Base-by-base conservation (phyloP, 768 basidiomycete genomes). In the Termitomyces titanicus region DNA sequence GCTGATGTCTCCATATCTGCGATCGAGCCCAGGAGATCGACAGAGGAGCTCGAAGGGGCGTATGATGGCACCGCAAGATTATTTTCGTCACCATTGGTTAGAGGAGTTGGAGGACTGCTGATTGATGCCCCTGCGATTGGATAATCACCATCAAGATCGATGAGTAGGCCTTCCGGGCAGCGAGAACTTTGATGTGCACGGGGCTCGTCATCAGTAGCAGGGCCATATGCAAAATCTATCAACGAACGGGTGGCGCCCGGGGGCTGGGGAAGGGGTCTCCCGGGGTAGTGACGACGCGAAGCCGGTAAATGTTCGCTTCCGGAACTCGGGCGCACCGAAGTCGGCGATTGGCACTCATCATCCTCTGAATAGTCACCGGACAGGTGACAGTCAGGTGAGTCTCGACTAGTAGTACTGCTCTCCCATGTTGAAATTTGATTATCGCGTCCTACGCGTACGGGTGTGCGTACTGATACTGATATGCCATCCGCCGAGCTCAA, bases 261-360 rank as follows among this genome's bases (percentile, higher is more conserved):
- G 20, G 77, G 77, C 15, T 69, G 74, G 6, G 84, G 84, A n/a
- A 85, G 72, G 34, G 84, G 84, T 35, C 84, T 66, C 4, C 84
- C 80, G 24, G 74, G 72, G 61, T 83, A 84, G 63, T 82, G 83
- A 52, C 72, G 77, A 11, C 72, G 67, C 9, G 62, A 48, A 22
- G 59, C 65, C 3, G 64, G 67, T 13, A 62, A 64, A 59, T 63
- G 61, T 2, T 70, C 63, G n/a, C 68, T 66, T 11, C 46, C 51
- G 40, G 62, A 25, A 17, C 40, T 56, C 11, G 43, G 33, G 2
- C 12, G 22, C n/a, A 22, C n/a, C 24, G 20, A 48, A 3, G 6
- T 24, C 15, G 44, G 51, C 8, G 39, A n/a, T 25, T 34, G 56
- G 38, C n/a, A 8, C 27, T 40, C 39, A 47, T 54, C 31, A 27